Base-by-base conservation (phyloP, 257 asterid species). In the Echites panduratus region DNA sequence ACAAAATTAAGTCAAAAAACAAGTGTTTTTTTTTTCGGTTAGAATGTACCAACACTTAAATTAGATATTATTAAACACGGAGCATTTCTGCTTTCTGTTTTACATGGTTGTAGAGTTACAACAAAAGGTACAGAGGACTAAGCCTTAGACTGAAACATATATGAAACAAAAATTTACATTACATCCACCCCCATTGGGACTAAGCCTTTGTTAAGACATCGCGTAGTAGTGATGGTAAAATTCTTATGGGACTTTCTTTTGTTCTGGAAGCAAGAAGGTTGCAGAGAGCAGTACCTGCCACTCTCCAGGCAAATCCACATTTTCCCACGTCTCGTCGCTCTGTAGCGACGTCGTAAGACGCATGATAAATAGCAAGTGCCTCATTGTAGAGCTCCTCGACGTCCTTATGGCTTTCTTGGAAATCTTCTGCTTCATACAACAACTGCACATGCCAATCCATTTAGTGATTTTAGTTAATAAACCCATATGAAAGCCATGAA, bases 241-340 rank as follows among this genome's bases (percentile, higher is more conserved):
- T 77, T 3, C 66, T 38, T 22, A 88, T 0, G 1, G 88, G 87
- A 45, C 44, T 78, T 62, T 86, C 94, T 59, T 63, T 83, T 1
- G 73, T 76, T 68, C 79, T 73, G 80, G 77, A 71, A 29, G 92
- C 89, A 71, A 57, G 79, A 22, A 84, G 44, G 45, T 48, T 68
- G 35, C 83, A 86, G 5, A 90, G 95, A 9, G 93, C 91, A 58
- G 89, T 50, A 29, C 96, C 94, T 0, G 96, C 96, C 20, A 90
- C 88, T 76, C 47, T 85, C 96, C 98, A 92, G 2, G 91, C 94
- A 80, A 92, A 92, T 27, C 80, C 56, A 65, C 96, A 92, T 77
- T 74, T 88, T 56, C 57, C 54, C 0, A 79, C 77, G 0, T 68
- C 81, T 17, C 24, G 7, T 45, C 0, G 3, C 7, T 41, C 19